Evolutionary conservation across 177 flowering plant species (phyloP), one percentile per base, ranked within the genome.

Genomic region (Vitis hybrid): DNA sequence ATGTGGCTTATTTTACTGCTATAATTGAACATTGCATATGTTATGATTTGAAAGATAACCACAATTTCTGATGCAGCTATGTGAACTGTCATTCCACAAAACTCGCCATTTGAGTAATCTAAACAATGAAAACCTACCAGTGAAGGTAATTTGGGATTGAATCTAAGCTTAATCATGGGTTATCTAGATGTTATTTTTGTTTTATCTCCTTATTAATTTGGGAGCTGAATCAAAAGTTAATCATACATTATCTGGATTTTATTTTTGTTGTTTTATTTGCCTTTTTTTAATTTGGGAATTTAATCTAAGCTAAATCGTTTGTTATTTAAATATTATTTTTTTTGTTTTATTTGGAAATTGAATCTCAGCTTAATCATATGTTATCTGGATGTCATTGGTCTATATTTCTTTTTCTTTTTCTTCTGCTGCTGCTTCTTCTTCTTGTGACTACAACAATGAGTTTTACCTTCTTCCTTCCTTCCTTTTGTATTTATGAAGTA

Each of bases 101-200:
- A 93, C 99, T 66, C 97, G 97, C 54, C 94, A 93, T 77, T 74
- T 95, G 83, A 87, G 97, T 80, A 95, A 95, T 67, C 98, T 97
- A 30, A 91, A 80, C 84, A 95, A 95, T 82, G 98, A 93, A 75
- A 93, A 93, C 81, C 81, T 95, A 59, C 99, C 98, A 30, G 98
- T 95, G 70, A 95, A 95, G 98, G 99, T 95, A 87, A 24, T 2
- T 24, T 24, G 27, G 27, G 27, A 24, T 24, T 24, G 6, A 6
- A 35, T 35, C 46, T 35, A 35, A 35, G 46, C 46, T 35, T 35
- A 4, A 35, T 35, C 46, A 24, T 35, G 7, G 7, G 7, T 35
- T 35, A 35, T 35, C 46, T 35, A 0, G 46, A 35, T 35, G 6
- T 35, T 35, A 35, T 35, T 35, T 35, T 35, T 6, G 7, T 35